Conservation (phyloP, 1,284 basidiomycete species). For the Phylloporus sp. region DNA sequence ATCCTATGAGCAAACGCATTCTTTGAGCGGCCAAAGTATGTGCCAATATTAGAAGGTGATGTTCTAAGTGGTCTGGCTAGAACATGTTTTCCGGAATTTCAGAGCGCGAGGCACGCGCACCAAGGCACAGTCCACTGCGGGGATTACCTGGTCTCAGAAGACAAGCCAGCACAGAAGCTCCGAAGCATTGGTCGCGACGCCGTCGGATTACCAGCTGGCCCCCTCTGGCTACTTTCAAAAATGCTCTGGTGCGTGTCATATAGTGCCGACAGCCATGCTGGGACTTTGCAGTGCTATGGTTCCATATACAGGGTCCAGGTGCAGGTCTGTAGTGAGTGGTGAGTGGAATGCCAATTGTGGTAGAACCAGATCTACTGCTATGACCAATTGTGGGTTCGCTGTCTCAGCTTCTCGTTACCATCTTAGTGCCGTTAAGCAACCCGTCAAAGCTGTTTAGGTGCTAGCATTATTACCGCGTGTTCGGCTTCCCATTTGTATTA, state of each 20-base stretch:
- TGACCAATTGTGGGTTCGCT: conserved; percentile 14
- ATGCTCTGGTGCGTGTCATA: background rate
- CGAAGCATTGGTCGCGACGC: conserved; percentile 28
- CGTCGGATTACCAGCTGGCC: conserved; percentile 22
- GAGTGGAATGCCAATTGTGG: conserved; percentile 7
- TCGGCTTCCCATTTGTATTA: conserved; percentile 26
- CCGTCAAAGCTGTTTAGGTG: conserved; percentile 14
- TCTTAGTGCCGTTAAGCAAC: conserved; percentile 32
- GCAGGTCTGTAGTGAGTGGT: conserved; percentile 12
- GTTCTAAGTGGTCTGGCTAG: background rate
- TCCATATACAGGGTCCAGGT: background rate
- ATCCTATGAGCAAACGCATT: background rate
- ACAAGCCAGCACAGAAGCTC: conserved; percentile 26
- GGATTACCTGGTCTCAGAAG: conserved; percentile 29
- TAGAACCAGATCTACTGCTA: conserved; percentile 4
- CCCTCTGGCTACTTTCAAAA: background rate
- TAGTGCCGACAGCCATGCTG: background rate
- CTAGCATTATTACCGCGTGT: conserved; percentile 25
- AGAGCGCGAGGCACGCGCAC: conserved; percentile 2
- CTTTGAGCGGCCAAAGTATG: background rate
- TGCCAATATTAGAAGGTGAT: background rate
- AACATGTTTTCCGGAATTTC: background rate
- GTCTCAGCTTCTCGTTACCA: conserved; percentile 18
- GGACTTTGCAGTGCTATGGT: background rate
- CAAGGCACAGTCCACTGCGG: conserved; percentile 19